Base-by-base conservation (phyloP, 2,329 filamentous ascomycete species). In the Cryoendolithus antarcticus region DNA sequence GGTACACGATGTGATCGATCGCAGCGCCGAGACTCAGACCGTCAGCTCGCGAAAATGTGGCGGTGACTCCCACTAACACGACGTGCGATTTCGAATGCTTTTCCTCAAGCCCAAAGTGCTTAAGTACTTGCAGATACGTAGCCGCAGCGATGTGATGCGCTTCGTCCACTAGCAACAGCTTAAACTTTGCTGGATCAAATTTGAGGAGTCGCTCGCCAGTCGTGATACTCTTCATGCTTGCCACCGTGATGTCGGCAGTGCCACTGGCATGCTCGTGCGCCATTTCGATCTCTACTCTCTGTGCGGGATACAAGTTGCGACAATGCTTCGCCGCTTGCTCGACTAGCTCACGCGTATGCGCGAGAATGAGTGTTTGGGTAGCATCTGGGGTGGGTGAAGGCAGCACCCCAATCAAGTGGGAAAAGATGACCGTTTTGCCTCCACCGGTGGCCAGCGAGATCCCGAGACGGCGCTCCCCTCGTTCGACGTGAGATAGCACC, bases 351-450 rank as follows among this genome's bases (percentile, higher is more conserved):
- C 85, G 78, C 21, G 91, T 79, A 61, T 98, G 91, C 10, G 86
- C 91, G 32, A 98, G 69, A 47, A 98, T 93, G 42, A 98, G 71
- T 0, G 89, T 93, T 56, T 86, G 85, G 1, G 75, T 75, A 13
- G 80, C 80, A 44, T 64, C 56, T 24, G 70, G 58, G 37, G 67
- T 65, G 8, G 66, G 67, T 4, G 78, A 62, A 37, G 67, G 60
- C 36, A 96, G 69, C 42, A 83, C 80, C 52, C 84, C 77, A 45
- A 98, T 93, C 34, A 98, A 72, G 57, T 94, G 86, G 9, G 89
- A 96, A 64, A 98, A 98, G 51, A 98, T 88, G 56, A 98, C 80
- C 9, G 86, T 94, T 59, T 94, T 94, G 5, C 86, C 86, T 47
- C 82, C 78, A 1, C 86, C 86, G 2, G 86, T 94, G 2, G 86